Evolutionary conservation across 2,329 filamentous ascomycete genomes (phyloP).

Genomic region (Truncatella angustata): DNA sequence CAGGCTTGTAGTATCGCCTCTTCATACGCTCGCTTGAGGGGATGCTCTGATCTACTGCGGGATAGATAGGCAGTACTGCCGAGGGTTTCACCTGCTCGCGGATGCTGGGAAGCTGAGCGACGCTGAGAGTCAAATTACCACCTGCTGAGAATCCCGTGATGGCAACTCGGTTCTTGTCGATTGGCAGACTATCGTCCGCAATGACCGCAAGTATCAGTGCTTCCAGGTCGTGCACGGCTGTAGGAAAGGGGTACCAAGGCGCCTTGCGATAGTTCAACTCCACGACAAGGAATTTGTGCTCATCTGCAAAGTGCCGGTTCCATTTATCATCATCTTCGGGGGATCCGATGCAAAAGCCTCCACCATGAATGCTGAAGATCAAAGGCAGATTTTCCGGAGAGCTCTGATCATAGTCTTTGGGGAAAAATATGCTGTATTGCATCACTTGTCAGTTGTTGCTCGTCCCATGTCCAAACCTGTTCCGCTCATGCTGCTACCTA

Average conservation of each 20-base stretch:
- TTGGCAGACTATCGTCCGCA: slow-evolving; percentile 36
- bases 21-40: slow-evolving; percentile 25
- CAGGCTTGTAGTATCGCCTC: slow-evolving; percentile 34
- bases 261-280: slow-evolving; percentile 42
- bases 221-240: slow-evolving; percentile 36
- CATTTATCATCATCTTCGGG: slow-evolving; percentile 37
- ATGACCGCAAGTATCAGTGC: slow-evolving; percentile 36
- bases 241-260: slow-evolving; percentile 38
- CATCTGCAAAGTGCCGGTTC: slow-evolving; percentile 35
- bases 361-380: slow-evolving; percentile 43
- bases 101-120: slow-evolving; percentile 35
- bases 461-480: not conserved
- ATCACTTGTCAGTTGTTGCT: not conserved
- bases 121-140: slow-evolving; percentile 38
- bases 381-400: slow-evolving; percentile 30
- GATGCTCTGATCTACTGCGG: slow-evolving; percentile 39
- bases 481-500: not conserved
- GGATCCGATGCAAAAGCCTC: slow-evolving; percentile 38
- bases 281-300: slow-evolving; percentile 39
- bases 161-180: slow-evolving; percentile 36
- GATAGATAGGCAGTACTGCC: slow-evolving; percentile 35
- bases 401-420: slow-evolving; percentile 25
- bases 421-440: slow-evolving; percentile 31
- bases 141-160: slow-evolving; percentile 46
- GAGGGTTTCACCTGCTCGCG: slow-evolving; percentile 28